Base-by-base conservation (phyloP, 768 basidiomycete genomes). In the Suillus bovinus region DNA sequence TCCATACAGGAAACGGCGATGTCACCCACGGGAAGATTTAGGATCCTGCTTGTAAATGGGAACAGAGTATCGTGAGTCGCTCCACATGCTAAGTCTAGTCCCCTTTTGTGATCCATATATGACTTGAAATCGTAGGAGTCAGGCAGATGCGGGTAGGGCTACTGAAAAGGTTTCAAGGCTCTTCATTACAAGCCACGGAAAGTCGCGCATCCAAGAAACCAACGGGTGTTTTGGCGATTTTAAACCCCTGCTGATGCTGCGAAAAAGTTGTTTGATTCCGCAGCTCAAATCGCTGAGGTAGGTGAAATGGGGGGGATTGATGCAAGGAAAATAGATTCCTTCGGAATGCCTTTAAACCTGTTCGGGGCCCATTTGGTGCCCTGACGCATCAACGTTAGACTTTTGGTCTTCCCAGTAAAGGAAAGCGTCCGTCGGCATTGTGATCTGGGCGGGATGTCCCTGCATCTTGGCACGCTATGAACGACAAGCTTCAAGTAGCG, bases 61-160 rank as follows among this genome's bases (percentile, higher is more conserved):
- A 22, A 2, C 44, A 22, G n/a, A 22, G n/a, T 11, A 46, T 5
- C 2, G n/a, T 46, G 44, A 46, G n/a, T n/a, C 44, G n/a, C 10
- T 46, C 44, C n/a, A 46, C 44, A 11, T 46, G 44, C 11, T n/a
- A 46, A 13, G 44, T 22, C n/a, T 13, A 22, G 1, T 42, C 42
- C 42, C 10, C 1, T n/a, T n/a, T 6, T 20, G 7, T 7, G 4
- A 5, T 39, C 6, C 0, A 11, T n/a, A 42, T 10, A n/a, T 11
- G 10, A 4, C 20, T 2, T 1, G 4, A n/a, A 2, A 2, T 44
- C 5, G n/a, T 11, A 4, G n/a, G 10, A 1, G 11, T 2, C 11
- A n/a, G 4, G 11, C 44, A 46, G 44, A 22, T 46, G n/a, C 11
- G 44, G 44, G n/a, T 46, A 46, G 11, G 11, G 3, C 44, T 11